Evolutionary conservation across 768 basidiomycete genomes (phyloP).

Genomic region (Leccinum fibrillosum): DNA sequence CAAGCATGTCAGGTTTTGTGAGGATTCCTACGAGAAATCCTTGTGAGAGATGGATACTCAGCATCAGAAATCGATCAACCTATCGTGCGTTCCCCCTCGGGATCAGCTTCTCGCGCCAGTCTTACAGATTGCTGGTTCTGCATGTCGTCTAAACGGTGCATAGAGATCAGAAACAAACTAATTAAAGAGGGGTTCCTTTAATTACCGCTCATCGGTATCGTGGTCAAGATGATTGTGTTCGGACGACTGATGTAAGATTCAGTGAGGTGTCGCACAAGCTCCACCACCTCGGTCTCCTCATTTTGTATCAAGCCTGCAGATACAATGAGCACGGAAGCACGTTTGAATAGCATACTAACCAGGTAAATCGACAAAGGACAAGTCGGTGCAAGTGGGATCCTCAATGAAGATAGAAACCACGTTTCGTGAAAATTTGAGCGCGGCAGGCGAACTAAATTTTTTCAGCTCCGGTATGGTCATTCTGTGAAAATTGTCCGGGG

Average conservation of each 20-base stretch:
- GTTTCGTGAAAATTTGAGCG: conserved; percentile 47
- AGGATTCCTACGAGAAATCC: conserved; percentile 47
- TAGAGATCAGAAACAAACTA: background rate
- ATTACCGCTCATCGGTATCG: conserved; percentile 63
- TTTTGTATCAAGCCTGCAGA: conserved; percentile 57
- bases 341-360: conserved; percentile 30
- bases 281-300: conserved; percentile 36
- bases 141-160: conserved; percentile 52
- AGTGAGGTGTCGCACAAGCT: conserved; percentile 48
- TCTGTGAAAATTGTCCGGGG: conserved; percentile 17
- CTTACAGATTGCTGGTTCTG: conserved; percentile 58
- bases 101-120: conserved; percentile 54
- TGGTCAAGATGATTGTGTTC: conserved; percentile 62
- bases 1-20: conserved; percentile 65
- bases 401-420: conserved; percentile 44
- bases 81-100: conserved; percentile 55
- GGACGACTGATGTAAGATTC: conserved; percentile 41
- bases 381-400: conserved; percentile 43
- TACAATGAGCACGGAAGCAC: conserved; percentile 2
- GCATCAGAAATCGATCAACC: conserved; percentile 35
- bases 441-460: conserved; percentile 18
- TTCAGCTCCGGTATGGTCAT: conserved; percentile 27
- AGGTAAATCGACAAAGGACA: conserved; percentile 55
- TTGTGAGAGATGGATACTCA: background rate
- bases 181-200: background rate